Evolutionary conservation across 108 stramenopile species (phyloP), one percentile per base, ranked within the genome.

Genomic region (Hondaea fermentalgiana): DNA sequence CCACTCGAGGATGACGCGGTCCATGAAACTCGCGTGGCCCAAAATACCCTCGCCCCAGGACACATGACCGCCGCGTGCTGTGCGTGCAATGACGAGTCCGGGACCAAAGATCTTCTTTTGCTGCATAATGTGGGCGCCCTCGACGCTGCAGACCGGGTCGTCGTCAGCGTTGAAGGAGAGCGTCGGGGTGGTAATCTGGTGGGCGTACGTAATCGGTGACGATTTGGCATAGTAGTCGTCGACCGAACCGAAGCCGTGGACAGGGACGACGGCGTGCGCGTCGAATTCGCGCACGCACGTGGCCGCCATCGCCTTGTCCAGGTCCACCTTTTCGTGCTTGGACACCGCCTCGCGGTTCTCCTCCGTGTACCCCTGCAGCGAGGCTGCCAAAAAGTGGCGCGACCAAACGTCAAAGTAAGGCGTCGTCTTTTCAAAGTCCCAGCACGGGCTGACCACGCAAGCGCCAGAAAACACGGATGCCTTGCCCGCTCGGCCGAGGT

Each of bases 61-160:
- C 10, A 83, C 76, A 23, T 83, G 76, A 16, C 76, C 76, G 45
- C 76, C 76, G 28, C 76, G 76, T 23, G 45, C 51, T 19, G 76
- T 83, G 45, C 76, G 76, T 12, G 76, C 76, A 23, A 83, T 8
- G 6, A 47, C 45, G 49, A 83, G 51, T 43, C 76, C 76, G 6
- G 76, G 76, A 16, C 76, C 76, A 83, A 83, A 83, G 49, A 83
- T 83, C 6, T 23, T 17, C 49, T 53, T 83, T 45, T 83, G 19
- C 76, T 83, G 49, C 25, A 83, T 53, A 53, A 53, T 53, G 10
- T 83, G 1, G 49, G 76, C 83, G 44, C 89, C 89, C 28, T 60
- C 72, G 2, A 76, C 72, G 43, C 25, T n/a, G 45, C 89, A 89
- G 19, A 89, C 72, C 21, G 89, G 89, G 72, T 89, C 89, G 72